Conservation (phyloP, 257 asterid genomes). For the Mitragyna speciosa region DNA sequence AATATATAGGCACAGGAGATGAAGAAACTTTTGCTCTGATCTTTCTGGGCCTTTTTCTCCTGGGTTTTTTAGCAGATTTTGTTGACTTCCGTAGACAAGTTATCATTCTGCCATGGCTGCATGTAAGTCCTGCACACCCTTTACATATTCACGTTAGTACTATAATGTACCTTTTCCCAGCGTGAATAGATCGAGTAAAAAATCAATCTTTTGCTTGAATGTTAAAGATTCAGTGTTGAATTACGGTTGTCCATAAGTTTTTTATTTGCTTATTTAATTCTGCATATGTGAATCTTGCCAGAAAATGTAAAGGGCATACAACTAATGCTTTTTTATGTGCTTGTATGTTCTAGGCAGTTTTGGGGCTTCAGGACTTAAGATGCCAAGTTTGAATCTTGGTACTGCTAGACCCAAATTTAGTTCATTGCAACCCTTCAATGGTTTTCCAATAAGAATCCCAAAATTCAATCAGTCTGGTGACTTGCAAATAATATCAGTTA, state of each 20-base stretch:
- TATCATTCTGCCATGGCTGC: conserved; percentile 26
- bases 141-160: background rate
- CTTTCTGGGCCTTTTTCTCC: background rate
- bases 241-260: background rate
- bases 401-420: conserved; percentile 43
- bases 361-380: conserved; percentile 58
- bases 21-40: background rate
- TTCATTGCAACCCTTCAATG: conserved; percentile 31
- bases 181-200: background rate
- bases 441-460: conserved; percentile 21
- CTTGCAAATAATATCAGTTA: conserved; percentile 32
- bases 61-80: background rate
- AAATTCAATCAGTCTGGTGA: conserved; percentile 38
- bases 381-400: conserved; percentile 43
- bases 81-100: background rate
- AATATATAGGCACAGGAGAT: background rate
- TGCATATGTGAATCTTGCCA: background rate
- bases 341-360: conserved; percentile 46
- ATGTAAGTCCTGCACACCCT: conserved; percentile 16
- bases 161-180: background rate
- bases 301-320: background rate
- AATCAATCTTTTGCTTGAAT: background rate
- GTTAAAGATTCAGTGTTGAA: background rate
- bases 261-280: background rate
- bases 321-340: conserved; percentile 15